Base-by-base conservation (phyloP, 495 filamentous ascomycete genomes). In the Clohesyomyces aquaticus region DNA sequence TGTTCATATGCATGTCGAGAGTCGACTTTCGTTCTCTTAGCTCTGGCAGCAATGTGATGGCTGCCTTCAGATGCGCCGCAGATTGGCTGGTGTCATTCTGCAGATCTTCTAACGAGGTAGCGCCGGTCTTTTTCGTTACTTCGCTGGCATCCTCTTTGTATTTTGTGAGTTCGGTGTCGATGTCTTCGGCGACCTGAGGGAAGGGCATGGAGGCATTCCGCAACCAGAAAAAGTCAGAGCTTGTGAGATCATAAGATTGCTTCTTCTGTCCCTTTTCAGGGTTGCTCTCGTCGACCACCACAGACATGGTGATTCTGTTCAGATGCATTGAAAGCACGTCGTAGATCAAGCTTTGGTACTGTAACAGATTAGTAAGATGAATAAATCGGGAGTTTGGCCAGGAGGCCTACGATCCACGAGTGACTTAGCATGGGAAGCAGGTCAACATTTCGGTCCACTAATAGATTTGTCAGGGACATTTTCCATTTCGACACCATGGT, bases 1-100 rank as follows among this genome's bases (percentile, higher is more conserved):
- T 96, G 73, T 96, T 96, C 95, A 99, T 99, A 75, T 99, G 95
- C 91, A 96, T 98, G 72, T 97, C 93, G 12, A 99, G 19, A 18
- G 87, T 83, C 1, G 88, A 87, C 74, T 99, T 99, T 59, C 94
- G 85, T 69, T 97, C 94, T 43, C 91, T 86, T 53, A 99, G 77
- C 73, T 98, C 93, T 1, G 95, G 95, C 16, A 99, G 81, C 0
- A 93, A 81, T 0, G 92, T 95, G 55, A 99, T 96, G 18, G 92
- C 95, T 12, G 91, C 90, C 76, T 98, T 98, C 18, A 99, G 85
- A 76, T 99, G 95, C 67, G 93, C 88, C 4, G 95, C 93, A 21
- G 89, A 93, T 18, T 90, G 85, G 66, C 88, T 89, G 8, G 87
- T 90, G 70, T 96, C 94, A 56, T 89, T 91, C 70, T 96, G 89